Evolutionary conservation across 2,329 filamentous ascomycete genomes (phyloP), one percentile per base, ranked within the genome.

Genomic region (Aspergillus versicolor): DNA sequence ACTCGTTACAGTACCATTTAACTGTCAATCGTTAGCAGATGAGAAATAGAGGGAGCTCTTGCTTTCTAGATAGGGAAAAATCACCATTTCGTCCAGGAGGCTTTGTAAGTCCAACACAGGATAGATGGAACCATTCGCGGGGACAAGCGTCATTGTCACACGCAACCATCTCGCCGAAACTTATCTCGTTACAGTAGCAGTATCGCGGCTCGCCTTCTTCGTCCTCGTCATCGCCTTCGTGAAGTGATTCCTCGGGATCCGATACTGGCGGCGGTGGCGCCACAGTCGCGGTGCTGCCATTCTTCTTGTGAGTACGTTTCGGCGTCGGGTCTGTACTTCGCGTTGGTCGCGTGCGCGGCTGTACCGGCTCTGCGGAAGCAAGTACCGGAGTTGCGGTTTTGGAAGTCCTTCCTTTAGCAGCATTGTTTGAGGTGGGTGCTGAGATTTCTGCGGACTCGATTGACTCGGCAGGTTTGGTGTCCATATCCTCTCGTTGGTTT

Each of bases 1-100:
- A 92, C 67, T 91, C 88, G 60, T 89, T 87, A 71, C 89, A 92
- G 67, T 89, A 92, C 89, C 89, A 92, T 84, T 90, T 91, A 52
- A 87, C 88, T 90, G 67, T n/a, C 19, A 44, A 9, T 12, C 72
- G 63, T 71, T 59, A 69, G 63, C 43, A 54, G 13, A 11, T 50
- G 40, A 17, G 17, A 37, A 40, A 6, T 19, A 41, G 44, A 19
- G 19, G 19, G 19, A 38, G 52, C 9, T 17, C 5, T 27, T 19
- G 7, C 4, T 13, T 30, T 30, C 3, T 1, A 7, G 8, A 13
- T 30, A 27, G 22, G 7, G 34, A 19, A 59, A 62, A 84, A 86
- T 80, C 75, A 90, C 88, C 84, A 73, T 88, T 91, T 61, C 86
- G 85, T 57, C 84, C 87, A n/a, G 90, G 90, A 52, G 90, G 88